Base-by-base conservation (phyloP, 2,329 filamentous ascomycete species). In the Geosmithia putterillii region DNA sequence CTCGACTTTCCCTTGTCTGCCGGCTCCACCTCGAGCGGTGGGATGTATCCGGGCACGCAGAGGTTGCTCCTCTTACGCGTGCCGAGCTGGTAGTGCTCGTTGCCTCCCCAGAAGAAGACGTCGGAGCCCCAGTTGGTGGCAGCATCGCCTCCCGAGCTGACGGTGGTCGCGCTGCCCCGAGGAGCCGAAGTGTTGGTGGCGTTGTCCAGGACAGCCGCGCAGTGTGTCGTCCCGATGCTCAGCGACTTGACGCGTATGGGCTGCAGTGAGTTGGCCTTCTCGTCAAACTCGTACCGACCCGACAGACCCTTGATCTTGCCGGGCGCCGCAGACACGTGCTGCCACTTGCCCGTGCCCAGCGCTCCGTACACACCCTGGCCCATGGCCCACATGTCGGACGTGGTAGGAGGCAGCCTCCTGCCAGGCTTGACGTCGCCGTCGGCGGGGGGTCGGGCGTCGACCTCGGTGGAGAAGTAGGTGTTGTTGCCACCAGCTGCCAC, bases 41-140 rank as follows among this genome's bases (percentile, higher is more conserved):
- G 76, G 43, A 95, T 87, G 57, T 95, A 90, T 2, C 73, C 71
- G 1, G 92, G 92, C 12, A 73, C 71, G 42, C 77, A 76, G 9
- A 84, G 57, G 56, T 96, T 96, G 54, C 78, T 92, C 48, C 90
- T 70, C 68, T 84, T 94, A 22, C 92, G 89, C 1, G 84, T 95
- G 12, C 92, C 92, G 21, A 98, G 75, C 63, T 98, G 92, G 61
- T 84, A 95, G 58, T 82, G 77, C 65, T 96, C 89, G 55, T 96
- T 98, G 43, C 87, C 87, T 48, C 92, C 92, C 86, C 89, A 98
- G 70, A 86, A 94, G 2, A 96, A 60, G 23, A 89, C 81, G 58
- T 96, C 92, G 4, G 83, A 79, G 41, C 92, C 92, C 77, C 81
- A 95, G 57, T 92, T 89, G 1, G 81, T 86, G 10, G 28, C 10